Percentiles rank a stretch among this genome's conserved stretches.
phyloP scores from a whole-genome alignment of 768 basidiomycete species.

The Cyclocybe cylindracea region DNA sequence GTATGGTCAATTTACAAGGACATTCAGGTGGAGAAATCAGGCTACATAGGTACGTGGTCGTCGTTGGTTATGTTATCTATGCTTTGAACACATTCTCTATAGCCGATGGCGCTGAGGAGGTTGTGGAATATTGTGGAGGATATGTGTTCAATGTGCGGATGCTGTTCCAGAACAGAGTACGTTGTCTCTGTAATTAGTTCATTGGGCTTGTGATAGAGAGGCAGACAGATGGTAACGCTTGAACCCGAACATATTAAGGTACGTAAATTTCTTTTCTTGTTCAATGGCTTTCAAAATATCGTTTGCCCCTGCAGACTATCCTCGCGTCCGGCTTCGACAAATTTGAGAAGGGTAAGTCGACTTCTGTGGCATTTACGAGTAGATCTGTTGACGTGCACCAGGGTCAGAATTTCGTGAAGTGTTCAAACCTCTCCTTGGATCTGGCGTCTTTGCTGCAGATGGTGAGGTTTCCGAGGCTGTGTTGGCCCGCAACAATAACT shows the following conservation, averaged over 20 bases:
- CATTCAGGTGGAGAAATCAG: conserved; percentile 21
- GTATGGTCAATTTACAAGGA: conserved; percentile 7
- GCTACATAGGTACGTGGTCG: conserved; percentile 30
- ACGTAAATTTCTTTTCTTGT: background rate
- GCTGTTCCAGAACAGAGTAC: conserved; percentile 17
- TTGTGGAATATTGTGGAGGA: conserved; percentile 23
- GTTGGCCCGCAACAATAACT: too few species aligned
- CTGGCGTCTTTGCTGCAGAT: conserved; percentile 1
- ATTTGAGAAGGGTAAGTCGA: background rate
- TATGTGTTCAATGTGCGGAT: conserved; percentile 15
- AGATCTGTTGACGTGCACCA: background rate
- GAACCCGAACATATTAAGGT: conserved; percentile 2
- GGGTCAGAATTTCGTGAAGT: background rate
- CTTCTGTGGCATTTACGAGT: background rate
- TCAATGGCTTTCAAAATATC: background rate
- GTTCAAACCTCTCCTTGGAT: background rate
- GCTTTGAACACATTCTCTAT: background rate
- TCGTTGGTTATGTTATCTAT: conserved; percentile 9
- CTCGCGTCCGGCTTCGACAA: conserved; percentile 17
- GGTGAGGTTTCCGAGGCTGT: background rate
- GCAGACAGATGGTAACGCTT: conserved; percentile 13
- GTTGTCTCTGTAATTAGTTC: conserved; percentile 7
- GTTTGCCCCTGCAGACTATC: conserved; percentile 3
- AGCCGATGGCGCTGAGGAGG: conserved; percentile 19
- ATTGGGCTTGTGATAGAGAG: conserved; percentile 36